Evolutionary conservation across 2,329 filamentous ascomycete genomes (phyloP).

Genomic region (Ophiostoma quercus): DNA sequence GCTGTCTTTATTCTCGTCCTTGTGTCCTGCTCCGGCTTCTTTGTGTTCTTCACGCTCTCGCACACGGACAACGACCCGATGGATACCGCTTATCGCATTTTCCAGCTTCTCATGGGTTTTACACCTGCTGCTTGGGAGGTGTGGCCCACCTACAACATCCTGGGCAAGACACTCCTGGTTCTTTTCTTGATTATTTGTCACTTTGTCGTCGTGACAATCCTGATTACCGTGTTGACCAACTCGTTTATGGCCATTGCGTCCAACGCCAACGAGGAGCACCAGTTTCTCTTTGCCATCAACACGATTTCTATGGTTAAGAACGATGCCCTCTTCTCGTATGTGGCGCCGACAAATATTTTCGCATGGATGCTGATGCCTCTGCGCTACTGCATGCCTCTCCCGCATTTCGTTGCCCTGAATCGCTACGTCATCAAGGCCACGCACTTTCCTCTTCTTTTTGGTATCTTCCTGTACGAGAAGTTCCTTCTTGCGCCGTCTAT

Average conservation of each 20-base stretch:
- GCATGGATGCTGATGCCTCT: slow-evolving; percentile 84
- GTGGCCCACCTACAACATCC: slow-evolving; percentile 70
- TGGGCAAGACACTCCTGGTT: slow-evolving; percentile 70
- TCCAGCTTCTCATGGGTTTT: slow-evolving; percentile 93
- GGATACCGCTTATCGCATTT: slow-evolving; percentile 81
- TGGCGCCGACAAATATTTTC: slow-evolving; percentile 85
- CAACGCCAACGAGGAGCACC: slow-evolving; percentile 87
- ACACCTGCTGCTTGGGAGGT: slow-evolving; percentile 93
- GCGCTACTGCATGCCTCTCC: slow-evolving; percentile 73
- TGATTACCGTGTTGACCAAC: slow-evolving; percentile 93
- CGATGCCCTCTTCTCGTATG: slow-evolving; percentile 90
- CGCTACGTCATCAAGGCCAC: slow-evolving; percentile 87
- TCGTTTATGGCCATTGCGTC: slow-evolving; percentile 93
- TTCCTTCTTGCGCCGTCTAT: slow-evolving; percentile 68
- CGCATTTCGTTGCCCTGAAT: slow-evolving; percentile 77
- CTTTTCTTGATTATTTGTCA: slow-evolving; percentile 91
- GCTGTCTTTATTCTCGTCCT: slow-evolving; percentile 80
- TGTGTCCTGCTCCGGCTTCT: slow-evolving; percentile 89
- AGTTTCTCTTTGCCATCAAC: slow-evolving; percentile 92
- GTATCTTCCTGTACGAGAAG: slow-evolving; percentile 83
- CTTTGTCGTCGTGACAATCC: slow-evolving; percentile 88
- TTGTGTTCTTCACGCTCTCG: slow-evolving; percentile 86
- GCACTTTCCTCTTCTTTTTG: slow-evolving; percentile 80
- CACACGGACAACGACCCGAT: slow-evolving; percentile 63
- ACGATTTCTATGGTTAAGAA: slow-evolving; percentile 98